Evolutionary conservation across 2,329 filamentous ascomycete genomes (phyloP), one percentile per base, ranked within the genome.

Genomic region (Aureobasidium sp.): DNA sequence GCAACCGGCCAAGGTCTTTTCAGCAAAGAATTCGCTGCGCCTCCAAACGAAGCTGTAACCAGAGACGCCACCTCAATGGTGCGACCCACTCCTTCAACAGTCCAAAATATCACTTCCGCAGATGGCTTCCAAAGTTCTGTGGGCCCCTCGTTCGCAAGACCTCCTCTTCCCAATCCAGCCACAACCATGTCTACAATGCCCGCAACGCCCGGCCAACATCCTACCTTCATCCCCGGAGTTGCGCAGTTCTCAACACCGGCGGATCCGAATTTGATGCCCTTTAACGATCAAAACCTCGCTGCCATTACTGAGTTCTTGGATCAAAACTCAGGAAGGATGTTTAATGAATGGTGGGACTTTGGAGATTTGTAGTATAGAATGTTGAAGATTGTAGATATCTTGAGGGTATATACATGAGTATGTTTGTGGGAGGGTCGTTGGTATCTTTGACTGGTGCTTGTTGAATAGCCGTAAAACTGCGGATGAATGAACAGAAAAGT

Each of bases 261-360:
- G 2, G 57, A 59, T 42, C 36, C 57, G 9, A 59, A 50, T n/a
- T 59, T 27, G 16, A 59, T 59, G 57, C 25, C 57, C 3, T 59
- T 59, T 16, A 59, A 50, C 10, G 57, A 59, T 34, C 57, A 59
- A 16, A 59, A 59, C 32, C 57, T 59, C 7, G 57, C 44, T 16
- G 57, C 57, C 27, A 50, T 59, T 11, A 59, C 57, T 1, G 57
- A 59, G 34, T 59, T 59, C 16, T 36, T 59, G 57, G 57, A 59
- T 50, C 57, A 59, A 29, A 59, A 59, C 16, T 59, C 57, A 16
- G 57, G 57, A 5, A 59, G 57, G 30, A 59, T 59, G 57, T 59
- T 59, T n/a, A 59, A 50, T 34, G 57, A 59, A 10, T 59, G 57
- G 57, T 59, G 57, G 57, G 57, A 59, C 36, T 59, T 59, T 50